Percentiles rank a stretch among this genome's conserved stretches.
Conservation (phyloP, 176 grass and related monocot species). For the Canna indica region DNA sequence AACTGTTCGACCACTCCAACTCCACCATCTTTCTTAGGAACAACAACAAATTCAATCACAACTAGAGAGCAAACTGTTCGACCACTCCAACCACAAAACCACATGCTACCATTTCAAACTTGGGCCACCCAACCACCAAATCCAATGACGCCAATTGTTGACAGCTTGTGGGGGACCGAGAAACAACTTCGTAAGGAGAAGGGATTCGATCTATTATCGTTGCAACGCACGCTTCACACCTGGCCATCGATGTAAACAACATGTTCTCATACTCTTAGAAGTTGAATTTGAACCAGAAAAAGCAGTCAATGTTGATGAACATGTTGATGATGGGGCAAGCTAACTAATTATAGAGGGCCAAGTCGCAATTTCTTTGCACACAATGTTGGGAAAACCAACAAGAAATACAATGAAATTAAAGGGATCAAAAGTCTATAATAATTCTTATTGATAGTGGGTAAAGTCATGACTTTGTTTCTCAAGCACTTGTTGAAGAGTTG, state of each 20-base stretch:
- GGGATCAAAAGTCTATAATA: background rate
- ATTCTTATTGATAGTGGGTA: background rate
- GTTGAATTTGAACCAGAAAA: background rate
- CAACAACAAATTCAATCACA: background rate
- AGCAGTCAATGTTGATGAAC: background rate
- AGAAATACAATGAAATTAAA: background rate
- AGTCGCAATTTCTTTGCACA: background rate
- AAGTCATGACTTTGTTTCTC: background rate
- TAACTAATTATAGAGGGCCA: background rate
- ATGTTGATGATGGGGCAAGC: background rate
- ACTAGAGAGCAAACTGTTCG: too few species aligned
- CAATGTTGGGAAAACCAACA: background rate
- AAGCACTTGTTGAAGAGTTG: background rate
- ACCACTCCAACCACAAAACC: too few species aligned
- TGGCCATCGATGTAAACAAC: background rate
- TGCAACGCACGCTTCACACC: background rate
- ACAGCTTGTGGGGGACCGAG: background rate
- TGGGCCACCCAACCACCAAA: too few species aligned
- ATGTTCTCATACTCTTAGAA: background rate
- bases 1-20: too few species aligned
- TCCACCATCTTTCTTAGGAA: background rate
- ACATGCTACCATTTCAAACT: too few species aligned
- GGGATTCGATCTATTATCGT: background rate
- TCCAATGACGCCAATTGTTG: too few species aligned
- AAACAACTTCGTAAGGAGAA: background rate